These are phyloP conservation scores for Achaetomiella virescens DNA, from an alignment of 495 filamentous ascomycete genomes.

Conservation along the genomic window DNA sequence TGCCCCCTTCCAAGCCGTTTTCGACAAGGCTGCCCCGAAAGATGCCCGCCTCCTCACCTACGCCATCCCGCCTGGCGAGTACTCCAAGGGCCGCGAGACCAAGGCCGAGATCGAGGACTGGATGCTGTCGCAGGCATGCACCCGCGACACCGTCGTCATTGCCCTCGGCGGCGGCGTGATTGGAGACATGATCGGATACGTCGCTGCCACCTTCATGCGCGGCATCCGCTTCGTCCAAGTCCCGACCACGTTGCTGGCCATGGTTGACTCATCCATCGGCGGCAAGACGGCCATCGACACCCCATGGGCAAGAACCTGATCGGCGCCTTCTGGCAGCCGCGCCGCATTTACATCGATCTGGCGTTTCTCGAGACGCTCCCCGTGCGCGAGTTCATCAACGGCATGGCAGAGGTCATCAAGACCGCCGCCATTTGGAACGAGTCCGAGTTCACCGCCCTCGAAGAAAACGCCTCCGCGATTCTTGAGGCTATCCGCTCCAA, in stretches of 20 bases:
- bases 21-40: constrained; percentile 50
- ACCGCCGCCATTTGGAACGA: constrained; percentile 95
- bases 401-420: constrained; percentile 98
- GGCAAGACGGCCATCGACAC: constrained; percentile 98
- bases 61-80: constrained; percentile 83
- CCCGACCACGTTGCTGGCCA: constrained; percentile 87
- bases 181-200: constrained; percentile 94
- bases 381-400: constrained; percentile 91
- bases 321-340: constrained; percentile 93
- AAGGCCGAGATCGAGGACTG: constrained; percentile 96
- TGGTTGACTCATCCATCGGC: constrained; percentile 98
- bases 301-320: constrained; percentile 94
- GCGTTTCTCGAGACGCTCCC: constrained; percentile 88
- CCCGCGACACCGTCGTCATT: constrained; percentile 88
- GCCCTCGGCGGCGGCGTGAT: constrained; percentile 97
- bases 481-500: constrained; percentile 62
- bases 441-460: constrained; percentile 76
- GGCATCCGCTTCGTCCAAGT: constrained; percentile 95
- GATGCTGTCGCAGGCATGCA: constrained; percentile 89
- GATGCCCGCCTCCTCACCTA: constrained; percentile 75
- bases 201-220: constrained; percentile 96
- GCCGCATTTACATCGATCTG: constrained; percentile 88
- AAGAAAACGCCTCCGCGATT: constrained; percentile 70
- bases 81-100: constrained; percentile 83
- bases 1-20: constrained; percentile 67